Evolutionary conservation across 129 eudicot species (phyloP), one percentile per base, ranked within the genome.

Genomic region (Calendula officinalis): DNA sequence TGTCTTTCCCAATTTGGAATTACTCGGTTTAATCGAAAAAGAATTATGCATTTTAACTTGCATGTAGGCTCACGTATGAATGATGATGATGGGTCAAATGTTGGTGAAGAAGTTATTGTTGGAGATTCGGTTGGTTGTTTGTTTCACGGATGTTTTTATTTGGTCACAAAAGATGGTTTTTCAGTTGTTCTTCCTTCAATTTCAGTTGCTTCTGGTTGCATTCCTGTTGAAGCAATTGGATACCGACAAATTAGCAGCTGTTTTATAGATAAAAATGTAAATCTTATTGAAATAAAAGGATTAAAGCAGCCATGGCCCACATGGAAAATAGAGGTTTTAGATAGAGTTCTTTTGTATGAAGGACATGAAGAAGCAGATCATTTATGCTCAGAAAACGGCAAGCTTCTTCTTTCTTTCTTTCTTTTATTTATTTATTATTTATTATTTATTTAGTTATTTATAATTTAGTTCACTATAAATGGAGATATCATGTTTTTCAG

Each of bases 311-410:
- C 87, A 43, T 79, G 82, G 79, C 79, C 90, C 68, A 76, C 91
- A 47, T 88, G 96, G 96, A 89, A 85, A 83, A 55, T 81, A 65
- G 98, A 83, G 75, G 72, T 92, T 46, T 71, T 92, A 78, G 98
- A 92, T 76, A 83, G 91, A 80, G 83, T 79, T 57, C 87, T 92
- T 73, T 34, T 92, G 42, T 88, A 81, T 58, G 98, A 92, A 82
- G 95, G 91, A 66, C 81, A 88, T 78, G 89, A 85, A 77, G 95
- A 69, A 77, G 98, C 98, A 71, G 98, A 88, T 71, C 77, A 62
- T 35, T 60, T 92, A 64, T 92, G 96, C 84, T 67, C 70, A 42
- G 82, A 88, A 77, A 92, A 92, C 66, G 98, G 98, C 88, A 71
- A 73, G 77, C 14, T 33, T 49, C 22, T 68, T 7, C 40, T 38